A percentile compares a stretch with the other conserved stretches of the same genome.
phyloP scores from a whole-genome alignment of 352 stramenopile genomes.

The Globisporangium recalcitrans region DNA sequence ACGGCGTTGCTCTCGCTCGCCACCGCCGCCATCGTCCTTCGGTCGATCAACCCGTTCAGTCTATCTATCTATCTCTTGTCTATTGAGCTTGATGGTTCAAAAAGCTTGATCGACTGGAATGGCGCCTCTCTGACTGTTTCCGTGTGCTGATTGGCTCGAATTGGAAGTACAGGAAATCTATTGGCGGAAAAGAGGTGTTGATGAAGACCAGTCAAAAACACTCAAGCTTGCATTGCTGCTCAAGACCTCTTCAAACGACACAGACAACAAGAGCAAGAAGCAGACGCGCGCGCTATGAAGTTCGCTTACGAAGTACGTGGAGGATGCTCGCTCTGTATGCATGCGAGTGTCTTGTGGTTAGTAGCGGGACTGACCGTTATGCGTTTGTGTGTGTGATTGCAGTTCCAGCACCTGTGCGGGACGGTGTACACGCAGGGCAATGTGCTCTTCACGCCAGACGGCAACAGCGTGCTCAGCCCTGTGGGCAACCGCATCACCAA shows the following conservation, averaged over 20 bases:
- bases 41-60: neutral
- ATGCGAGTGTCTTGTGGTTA: neutral
- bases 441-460: constrained; percentile 90
- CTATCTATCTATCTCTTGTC: neutral
- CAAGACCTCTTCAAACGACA: constrained; percentile 21
- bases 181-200: constrained; percentile 28
- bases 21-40: constrained; percentile 24
- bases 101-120: neutral
- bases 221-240: neutral
- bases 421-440: constrained; percentile 93
- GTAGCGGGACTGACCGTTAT: neutral
- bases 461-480: constrained; percentile 89
- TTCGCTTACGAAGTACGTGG: constrained; percentile 75
- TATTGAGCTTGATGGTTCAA: constrained; percentile 1
- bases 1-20: constrained; percentile 25
- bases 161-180: neutral
- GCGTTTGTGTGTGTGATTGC: neutral
- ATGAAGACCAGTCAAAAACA: constrained; percentile 30
- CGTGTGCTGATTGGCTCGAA: constrained; percentile 30
- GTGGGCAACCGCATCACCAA: constrained; percentile 93
- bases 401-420: constrained; percentile 92
- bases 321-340: neutral
- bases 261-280: constrained; percentile 8
- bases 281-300: constrained; percentile 52
- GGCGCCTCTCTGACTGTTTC: neutral